A percentile compares a stretch with the other conserved stretches of the same genome.
These are phyloP conservation scores for Penicillium riverlandense DNA, from an alignment of 495 filamentous ascomycete genomes.

Conservation along the genomic window DNA sequence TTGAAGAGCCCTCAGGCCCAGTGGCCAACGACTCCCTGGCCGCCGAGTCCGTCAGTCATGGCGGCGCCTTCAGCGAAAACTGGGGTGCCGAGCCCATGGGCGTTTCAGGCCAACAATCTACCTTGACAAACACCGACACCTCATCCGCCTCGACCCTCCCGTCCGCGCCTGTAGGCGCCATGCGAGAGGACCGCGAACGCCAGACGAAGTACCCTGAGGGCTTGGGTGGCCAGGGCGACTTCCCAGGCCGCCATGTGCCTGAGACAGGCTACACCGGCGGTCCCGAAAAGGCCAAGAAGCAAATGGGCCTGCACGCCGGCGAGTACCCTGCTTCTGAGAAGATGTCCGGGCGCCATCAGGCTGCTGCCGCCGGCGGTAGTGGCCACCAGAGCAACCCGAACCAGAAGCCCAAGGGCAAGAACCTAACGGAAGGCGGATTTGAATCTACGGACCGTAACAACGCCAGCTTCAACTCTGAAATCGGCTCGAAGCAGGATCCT, in stretches of 20 bases:
- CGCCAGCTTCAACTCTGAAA: conserved; percentile 51
- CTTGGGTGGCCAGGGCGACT: conserved; percentile 42
- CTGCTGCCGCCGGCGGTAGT: conserved; percentile 20
- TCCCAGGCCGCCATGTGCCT: conserved; percentile 36
- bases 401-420: conserved; percentile 48
- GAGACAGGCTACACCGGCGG: conserved; percentile 37
- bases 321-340: conserved; percentile 17
- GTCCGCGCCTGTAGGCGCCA: conserved; percentile 39
- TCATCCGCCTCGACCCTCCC: conserved; percentile 43
- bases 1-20: conserved; percentile 47
- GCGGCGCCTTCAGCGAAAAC: conserved; percentile 48
- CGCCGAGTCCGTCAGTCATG: conserved; percentile 47
- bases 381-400: conserved; percentile 20
- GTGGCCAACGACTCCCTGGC: conserved; percentile 59
- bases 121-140: conserved; percentile 49
- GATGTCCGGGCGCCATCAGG: not conserved
- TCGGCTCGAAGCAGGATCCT: conserved; percentile 56
- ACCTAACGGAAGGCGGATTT: conserved; percentile 49
- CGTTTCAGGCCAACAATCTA: conserved; percentile 41
- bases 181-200: conserved; percentile 38
- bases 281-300: conserved; percentile 30
- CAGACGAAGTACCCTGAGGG: conserved; percentile 43
- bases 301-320: conserved; percentile 20
- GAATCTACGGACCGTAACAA: conserved; percentile 41
- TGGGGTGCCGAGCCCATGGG: conserved; percentile 40